Evolutionary conservation across 768 basidiomycete genomes (phyloP), one percentile per base, ranked within the genome.

Genomic region (Pleurotus eryngii): DNA sequence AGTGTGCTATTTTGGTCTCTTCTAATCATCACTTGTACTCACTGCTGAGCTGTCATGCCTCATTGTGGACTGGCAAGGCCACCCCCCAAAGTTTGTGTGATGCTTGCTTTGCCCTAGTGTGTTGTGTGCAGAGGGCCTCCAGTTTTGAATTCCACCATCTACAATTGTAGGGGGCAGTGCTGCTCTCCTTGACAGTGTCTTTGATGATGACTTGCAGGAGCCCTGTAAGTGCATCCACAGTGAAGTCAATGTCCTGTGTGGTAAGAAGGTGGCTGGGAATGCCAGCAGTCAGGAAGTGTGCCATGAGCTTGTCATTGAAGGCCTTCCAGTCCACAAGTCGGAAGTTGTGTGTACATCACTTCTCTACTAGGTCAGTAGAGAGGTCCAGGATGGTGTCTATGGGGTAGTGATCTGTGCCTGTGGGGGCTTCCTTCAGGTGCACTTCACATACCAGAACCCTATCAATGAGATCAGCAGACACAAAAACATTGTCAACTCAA

Each of bases 401-500:
- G 22, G 22, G 22, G 22, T 24, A 24, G 22, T 24, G 2, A 24
- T 24, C 22, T 4, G 22, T 3, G 2, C 22, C 22, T 24, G 22
- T 4, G 22, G 22, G 22, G 4, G 22, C 22, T 24, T 24, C 22
- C 22, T 3, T 3, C 4, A 4, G 22, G 22, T 24, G 22, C 22
- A 24, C 22, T 24, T 24, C 22, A 4, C 22, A 24, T 3, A 24
- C 22, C 22, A 24, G 22, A 4, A 24, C 4, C 22, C 2, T 24
- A 4, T 24, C 22, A 3, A 24, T 24, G 22, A 24, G 22, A 24
- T 24, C 22, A 24, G 22, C 22, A 4, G 22, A 24, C 4, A 24
- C 22, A 4, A 24, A 24, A 65, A 76, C 77, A 61, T 78, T 70
- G 0, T 77, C 71, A 0, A 62, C 38, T 75, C 73, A 1, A 74